Evolutionary conservation across 139 green algal genomes (phyloP).

Genomic region (Micractinium sp.): DNA sequence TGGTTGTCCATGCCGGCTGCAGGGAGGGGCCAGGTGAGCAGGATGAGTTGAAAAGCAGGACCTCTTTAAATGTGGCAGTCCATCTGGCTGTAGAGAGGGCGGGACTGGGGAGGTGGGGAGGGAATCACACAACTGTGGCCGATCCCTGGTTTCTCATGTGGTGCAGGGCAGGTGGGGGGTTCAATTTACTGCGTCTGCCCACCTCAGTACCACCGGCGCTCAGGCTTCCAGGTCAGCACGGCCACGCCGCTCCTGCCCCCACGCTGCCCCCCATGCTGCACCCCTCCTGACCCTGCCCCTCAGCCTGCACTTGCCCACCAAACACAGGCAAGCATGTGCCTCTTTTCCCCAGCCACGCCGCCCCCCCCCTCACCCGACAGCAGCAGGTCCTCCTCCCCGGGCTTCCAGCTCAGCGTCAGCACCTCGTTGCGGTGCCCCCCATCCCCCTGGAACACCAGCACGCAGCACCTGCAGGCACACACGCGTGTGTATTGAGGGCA

Average conservation of each 20-base stretch:
- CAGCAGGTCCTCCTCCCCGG: constrained; percentile 8
- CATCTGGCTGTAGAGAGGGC: no score
- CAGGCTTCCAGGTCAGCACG: neutral
- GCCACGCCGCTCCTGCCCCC: neutral
- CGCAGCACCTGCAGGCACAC: constrained; percentile 46
- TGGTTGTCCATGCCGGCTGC: constrained; percentile 74
- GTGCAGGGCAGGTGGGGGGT: no score
- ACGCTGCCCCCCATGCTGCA: neutral
- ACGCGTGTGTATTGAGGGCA: neutral
- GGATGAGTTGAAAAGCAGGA: no score
- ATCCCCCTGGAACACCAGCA: constrained; percentile 68
- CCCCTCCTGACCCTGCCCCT: no score
- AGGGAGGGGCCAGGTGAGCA: neutral
- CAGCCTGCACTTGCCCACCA: neutral
- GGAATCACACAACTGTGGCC: no score
- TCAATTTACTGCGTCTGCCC: no score
- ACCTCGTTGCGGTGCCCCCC: constrained; percentile 79
- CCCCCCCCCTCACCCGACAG: neutral
- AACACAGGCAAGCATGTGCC: no score
- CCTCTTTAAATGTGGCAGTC: no score
- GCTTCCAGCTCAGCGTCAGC: constrained; percentile 63
- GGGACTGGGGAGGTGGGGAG: no score
- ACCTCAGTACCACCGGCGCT: no score
- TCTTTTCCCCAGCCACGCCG: no score
- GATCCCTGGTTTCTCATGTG: no score